Evolutionary conservation across 306 rosid species (phyloP), one percentile per base, ranked within the genome.

Genomic region (Vicia faba): DNA sequence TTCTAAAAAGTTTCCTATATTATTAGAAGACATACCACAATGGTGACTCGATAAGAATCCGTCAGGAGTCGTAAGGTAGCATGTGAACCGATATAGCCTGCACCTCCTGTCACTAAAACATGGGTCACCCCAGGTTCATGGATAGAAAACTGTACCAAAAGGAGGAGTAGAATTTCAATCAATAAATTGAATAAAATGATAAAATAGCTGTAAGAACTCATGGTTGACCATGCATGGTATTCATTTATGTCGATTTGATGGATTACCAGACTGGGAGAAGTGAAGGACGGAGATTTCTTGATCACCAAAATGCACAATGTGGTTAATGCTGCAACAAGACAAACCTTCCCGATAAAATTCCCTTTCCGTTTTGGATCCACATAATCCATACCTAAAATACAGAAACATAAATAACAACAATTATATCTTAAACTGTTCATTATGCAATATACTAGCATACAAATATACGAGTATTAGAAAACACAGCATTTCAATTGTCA

Each of bases 41-140:
- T 90, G 73, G 99, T 95, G 59, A 95, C 99, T 62, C 99, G 92
- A 62, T 88, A 86, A 20, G 75, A 72, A 15, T 95, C 95, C 67
- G 71, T 88, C 33, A 95, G 78, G 69, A 95, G 96, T 49, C 97
- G 86, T 40, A 90, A 70, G 62, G 92, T 50, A 70, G 97, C 96
- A 80, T 95, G 99, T 14, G 99, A 95, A 29, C 99, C 99, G 28
- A 90, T 90, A 72, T 56, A 95, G 72, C 99, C 99, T 8, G 99
- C 99, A 69, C 99, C 97, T 70, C 97, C 97, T 0, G 99, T 95
- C 65, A 95, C 96, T 69, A 95, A 82, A 62, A 90, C 99, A 72
- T 95, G 99, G 50, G 81, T 88, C 28, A 88, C 87, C 63, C 99
- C 95, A 36, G 84, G 83, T 67, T 95, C 96, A 50, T 56, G 84